Conservation (phyloP, 2,329 filamentous ascomycete genomes). For the Diplocarpon mali region DNA sequence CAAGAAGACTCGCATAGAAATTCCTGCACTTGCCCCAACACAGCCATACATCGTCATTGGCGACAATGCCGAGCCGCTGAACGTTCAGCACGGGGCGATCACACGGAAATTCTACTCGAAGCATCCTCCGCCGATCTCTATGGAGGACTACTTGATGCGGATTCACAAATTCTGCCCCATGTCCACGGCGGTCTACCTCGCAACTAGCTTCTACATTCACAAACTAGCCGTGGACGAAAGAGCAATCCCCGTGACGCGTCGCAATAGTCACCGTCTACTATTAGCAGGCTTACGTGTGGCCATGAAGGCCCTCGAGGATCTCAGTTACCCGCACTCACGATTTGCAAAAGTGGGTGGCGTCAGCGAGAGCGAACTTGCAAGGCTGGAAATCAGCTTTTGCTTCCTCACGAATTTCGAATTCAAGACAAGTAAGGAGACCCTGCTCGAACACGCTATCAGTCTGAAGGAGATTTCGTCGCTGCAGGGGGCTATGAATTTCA, state of each 20-base stretch:
- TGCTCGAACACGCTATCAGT: conserved; percentile 38
- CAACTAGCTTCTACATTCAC: conserved; percentile 79
- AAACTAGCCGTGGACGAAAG: conserved; percentile 67
- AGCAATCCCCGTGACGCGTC: conserved; percentile 66
- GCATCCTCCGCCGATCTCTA: conserved; percentile 67
- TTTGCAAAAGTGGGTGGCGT: conserved; percentile 85
- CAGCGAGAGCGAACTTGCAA: conserved; percentile 66
- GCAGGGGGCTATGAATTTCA: conserved; percentile 26
- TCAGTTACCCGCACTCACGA: conserved; percentile 73
- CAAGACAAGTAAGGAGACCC: conserved; percentile 45
- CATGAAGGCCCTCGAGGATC: conserved; percentile 91
- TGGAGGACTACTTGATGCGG: conserved; percentile 76
- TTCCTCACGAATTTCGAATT: conserved; percentile 80
- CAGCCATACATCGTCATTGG: conserved; percentile 50
- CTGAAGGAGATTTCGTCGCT: conserved; percentile 28
- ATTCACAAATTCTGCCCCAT: conserved; percentile 88
- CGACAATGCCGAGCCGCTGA: conserved; percentile 60
- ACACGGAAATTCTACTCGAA: conserved; percentile 92
- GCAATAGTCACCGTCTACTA: conserved; percentile 78
- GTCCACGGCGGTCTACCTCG: conserved; percentile 87
- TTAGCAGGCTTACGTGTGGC: conserved; percentile 78
- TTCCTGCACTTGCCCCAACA: conserved; percentile 17
- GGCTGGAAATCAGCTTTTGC: conserved; percentile 82
- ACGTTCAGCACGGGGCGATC: conserved; percentile 73
- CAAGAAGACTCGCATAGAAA: conserved; percentile 26